Conservation (phyloP, 345 rosid species). For the Lagerstroemia speciosa region DNA sequence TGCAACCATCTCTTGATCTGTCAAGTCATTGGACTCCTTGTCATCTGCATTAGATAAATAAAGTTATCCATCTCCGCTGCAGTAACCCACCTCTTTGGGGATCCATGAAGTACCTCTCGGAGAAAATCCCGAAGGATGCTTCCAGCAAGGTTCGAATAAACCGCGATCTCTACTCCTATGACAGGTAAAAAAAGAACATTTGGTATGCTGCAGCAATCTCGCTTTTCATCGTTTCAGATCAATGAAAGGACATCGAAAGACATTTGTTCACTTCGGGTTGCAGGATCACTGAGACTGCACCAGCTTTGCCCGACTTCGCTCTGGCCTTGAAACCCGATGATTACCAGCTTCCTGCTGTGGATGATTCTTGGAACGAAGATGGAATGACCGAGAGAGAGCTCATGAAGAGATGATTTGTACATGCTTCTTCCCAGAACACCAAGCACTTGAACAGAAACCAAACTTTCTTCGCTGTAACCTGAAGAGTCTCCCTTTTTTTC, state of each 20-base stretch:
- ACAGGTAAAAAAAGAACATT: constrained; percentile 40
- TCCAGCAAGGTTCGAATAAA: constrained; percentile 90
- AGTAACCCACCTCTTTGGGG: constrained; percentile 90
- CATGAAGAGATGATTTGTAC: not conserved
- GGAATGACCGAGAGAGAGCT: constrained; percentile 15
- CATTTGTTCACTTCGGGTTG: not conserved
- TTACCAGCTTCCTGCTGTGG: constrained; percentile 59
- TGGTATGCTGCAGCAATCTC: not conserved
- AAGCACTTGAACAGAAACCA: not conserved
- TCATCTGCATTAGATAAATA: not conserved
- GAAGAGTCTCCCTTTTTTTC: not conserved
- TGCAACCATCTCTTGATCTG: not conserved
- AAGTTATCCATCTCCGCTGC: constrained; percentile 13
- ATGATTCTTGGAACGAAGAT: constrained; percentile 49
- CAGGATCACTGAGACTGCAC: constrained; percentile 96
- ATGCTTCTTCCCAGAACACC: not conserved
- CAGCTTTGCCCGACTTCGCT: constrained; percentile 87
- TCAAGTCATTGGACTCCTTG: not conserved
- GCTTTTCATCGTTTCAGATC: not conserved
- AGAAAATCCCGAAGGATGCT: constrained; percentile 89
- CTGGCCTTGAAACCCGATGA: constrained; percentile 90
- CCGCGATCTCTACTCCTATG: constrained; percentile 74
- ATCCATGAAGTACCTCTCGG: constrained; percentile 76
- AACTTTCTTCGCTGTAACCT: not conserved
- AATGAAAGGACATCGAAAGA: not conserved